Evolutionary conservation across 768 basidiomycete species (phyloP).

Genomic region (Tubosaeta brunneosetosa): DNA sequence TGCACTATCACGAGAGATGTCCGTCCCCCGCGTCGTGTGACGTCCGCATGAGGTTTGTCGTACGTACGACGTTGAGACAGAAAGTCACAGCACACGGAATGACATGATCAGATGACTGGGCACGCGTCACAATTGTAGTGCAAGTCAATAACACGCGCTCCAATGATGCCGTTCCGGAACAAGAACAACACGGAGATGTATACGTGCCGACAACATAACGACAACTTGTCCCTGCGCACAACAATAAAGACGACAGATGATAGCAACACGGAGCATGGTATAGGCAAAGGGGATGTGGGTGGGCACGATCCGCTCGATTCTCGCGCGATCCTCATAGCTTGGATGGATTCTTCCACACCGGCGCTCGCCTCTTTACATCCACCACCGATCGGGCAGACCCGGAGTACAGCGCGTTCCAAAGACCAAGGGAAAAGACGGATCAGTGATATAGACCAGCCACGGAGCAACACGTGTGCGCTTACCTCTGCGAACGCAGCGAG

Average conservation of each 20-base stretch:
- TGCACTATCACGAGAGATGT: neutral
- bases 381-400: conserved; percentile 2
- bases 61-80: neutral
- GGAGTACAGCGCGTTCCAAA: conserved; percentile 1
- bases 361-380: conserved; percentile 13
- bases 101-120: neutral
- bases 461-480: conserved; percentile 6
- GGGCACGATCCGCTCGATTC: neutral
- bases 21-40: neutral
- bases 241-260: neutral
- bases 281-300: neutral
- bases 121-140: neutral
- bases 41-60: neutral
- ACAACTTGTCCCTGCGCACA: neutral
- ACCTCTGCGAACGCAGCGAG: conserved; percentile 55
- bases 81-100: neutral
- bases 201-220: neutral
- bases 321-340: conserved; percentile 12
- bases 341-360: conserved; percentile 17
- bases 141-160: neutral
- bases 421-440: neutral
- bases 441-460: neutral
- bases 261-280: neutral
- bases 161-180: neutral
- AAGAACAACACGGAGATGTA: neutral